phyloP scores from a whole-genome alignment of 2,329 filamentous ascomycete species.

The Penicillium sp. region DNA sequence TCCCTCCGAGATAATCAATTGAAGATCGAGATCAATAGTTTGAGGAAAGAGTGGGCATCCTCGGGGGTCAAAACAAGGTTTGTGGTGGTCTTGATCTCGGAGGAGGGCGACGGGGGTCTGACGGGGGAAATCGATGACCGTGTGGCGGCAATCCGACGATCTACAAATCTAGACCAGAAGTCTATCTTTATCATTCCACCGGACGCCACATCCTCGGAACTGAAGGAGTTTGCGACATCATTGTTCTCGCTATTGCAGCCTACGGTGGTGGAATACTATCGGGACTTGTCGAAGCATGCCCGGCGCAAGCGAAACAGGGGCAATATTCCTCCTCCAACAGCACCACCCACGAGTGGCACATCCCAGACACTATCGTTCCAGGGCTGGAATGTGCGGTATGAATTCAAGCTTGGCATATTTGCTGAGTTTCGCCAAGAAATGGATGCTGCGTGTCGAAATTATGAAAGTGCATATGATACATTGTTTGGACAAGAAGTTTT shows the following conservation, averaged over 20 bases:
- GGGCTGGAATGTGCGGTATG: conserved; percentile 91
- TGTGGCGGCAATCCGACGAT: conserved; percentile 73
- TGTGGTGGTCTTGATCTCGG: conserved; percentile 74
- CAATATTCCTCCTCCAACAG: conserved; percentile 73
- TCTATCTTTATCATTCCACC: conserved; percentile 82
- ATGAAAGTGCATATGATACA: conserved; percentile 81
- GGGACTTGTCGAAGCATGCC: conserved; percentile 88
- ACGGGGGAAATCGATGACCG: conserved; percentile 69
- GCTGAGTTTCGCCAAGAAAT: conserved; percentile 93
- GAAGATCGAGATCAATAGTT: conserved; percentile 79
- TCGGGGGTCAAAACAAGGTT: conserved; percentile 72
- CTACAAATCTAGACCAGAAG: conserved; percentile 78
- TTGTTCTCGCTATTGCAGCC: conserved; percentile 73
- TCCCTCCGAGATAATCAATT: conserved; percentile 83
- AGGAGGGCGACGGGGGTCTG: conserved; percentile 65
- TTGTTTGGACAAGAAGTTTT: conserved; percentile 81
- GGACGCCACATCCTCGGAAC: conserved; percentile 67
- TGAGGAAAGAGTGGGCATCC: conserved; percentile 64
- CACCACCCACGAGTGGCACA: conserved; percentile 78
- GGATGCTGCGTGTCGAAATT: conserved; percentile 81
- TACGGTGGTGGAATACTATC: conserved; percentile 82
- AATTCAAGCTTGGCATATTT: conserved; percentile 88
- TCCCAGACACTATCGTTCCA: conserved; percentile 81
- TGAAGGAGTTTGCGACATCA: conserved; percentile 71
- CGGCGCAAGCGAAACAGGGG: conserved; percentile 84